Evolutionary conservation across 306 rosid species (phyloP), one percentile per base, ranked within the genome.

Genomic region (Canavalia ensiformis): DNA sequence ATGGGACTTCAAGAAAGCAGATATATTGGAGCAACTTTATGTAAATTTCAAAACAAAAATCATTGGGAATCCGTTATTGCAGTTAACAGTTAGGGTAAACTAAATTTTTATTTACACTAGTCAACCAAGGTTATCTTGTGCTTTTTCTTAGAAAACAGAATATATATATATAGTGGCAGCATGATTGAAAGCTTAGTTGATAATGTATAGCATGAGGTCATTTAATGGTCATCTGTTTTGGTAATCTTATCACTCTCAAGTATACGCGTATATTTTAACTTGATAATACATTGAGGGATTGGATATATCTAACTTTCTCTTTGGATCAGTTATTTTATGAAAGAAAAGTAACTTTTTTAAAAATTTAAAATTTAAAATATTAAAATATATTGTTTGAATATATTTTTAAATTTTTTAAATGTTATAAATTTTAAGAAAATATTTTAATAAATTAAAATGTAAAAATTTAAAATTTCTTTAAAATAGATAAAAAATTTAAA

Each of bases 11-110:
- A 50, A 49, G 25, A 71, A 71, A 2, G 30, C 66, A 39, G 47
- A 13, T 59, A 25, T 56, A 18, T 18, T 12, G 33, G 58, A 11
- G 45, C 56, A 75, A 44, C 41, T 75, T 75, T 57, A 45, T 29
- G 42, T 13, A 45, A 60, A 33, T 8, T 59, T 76, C 18, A 62
- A 49, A 60, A 33, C n/a, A 45, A 78, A 72, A 78, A 74, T 74
- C 68, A 68, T 68, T 85, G 47, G 76, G 88, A 88, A 86, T 88
- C 89, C 68, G 84, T 72, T 78, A 80, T 80, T 79, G 85, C 81
- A 75, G 89, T 84, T 88, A 75, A 58, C 84, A 30, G 88, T 84
- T 84, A 39, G 62, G 29, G 46, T 70, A 28, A 68, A 45, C 47
- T 34, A 64, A 49, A 67, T 37, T 47, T 66, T 57, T 11, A 70